These are phyloP conservation scores for Paraphoma sp. DNA, from an alignment of 2,329 filamentous ascomycete species.

Conservation along the genomic window DNA sequence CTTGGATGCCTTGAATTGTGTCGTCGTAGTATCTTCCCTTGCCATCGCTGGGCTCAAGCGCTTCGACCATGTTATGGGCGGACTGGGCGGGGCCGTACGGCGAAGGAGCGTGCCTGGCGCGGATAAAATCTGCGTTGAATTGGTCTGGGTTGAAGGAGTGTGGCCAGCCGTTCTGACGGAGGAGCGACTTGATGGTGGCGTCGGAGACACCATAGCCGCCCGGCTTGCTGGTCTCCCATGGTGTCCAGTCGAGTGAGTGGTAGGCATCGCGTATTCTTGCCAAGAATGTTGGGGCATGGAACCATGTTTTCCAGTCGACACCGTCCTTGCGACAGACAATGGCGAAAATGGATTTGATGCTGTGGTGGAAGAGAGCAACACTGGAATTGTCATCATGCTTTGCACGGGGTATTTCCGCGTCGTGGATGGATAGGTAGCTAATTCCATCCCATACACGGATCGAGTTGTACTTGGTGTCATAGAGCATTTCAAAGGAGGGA, in stretches of 20 bases:
- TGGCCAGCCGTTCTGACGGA: conserved; percentile 17
- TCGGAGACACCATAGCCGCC: conserved; percentile 5
- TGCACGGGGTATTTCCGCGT: neutral
- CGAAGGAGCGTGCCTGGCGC: conserved; percentile 9
- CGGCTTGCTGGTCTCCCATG: conserved; percentile 16
- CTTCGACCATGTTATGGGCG: conserved; percentile 1
- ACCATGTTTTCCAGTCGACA: conserved; percentile 1
- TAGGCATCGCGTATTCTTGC: conserved; percentile 13
- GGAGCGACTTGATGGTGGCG: conserved; percentile 2
- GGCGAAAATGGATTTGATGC: neutral
- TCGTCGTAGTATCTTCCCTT: neutral
- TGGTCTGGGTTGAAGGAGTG: conserved; percentile 5
- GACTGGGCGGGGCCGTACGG: conserved; percentile 7
- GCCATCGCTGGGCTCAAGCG: neutral
- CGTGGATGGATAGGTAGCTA: neutral
- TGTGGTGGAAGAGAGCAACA: neutral
- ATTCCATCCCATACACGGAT: conserved; percentile 18
- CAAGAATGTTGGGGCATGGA: conserved; percentile 14
- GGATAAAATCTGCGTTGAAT: conserved; percentile 20
- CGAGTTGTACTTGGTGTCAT: conserved; percentile 14
- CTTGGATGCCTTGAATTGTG: neutral
- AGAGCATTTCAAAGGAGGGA: conserved; percentile 15
- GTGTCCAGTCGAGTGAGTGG: conserved; percentile 9
- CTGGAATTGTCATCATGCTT: neutral
- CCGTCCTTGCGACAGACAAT: neutral